Conservation (phyloP, 2,329 filamentous ascomycete species). For the Botrytis elliptica region DNA sequence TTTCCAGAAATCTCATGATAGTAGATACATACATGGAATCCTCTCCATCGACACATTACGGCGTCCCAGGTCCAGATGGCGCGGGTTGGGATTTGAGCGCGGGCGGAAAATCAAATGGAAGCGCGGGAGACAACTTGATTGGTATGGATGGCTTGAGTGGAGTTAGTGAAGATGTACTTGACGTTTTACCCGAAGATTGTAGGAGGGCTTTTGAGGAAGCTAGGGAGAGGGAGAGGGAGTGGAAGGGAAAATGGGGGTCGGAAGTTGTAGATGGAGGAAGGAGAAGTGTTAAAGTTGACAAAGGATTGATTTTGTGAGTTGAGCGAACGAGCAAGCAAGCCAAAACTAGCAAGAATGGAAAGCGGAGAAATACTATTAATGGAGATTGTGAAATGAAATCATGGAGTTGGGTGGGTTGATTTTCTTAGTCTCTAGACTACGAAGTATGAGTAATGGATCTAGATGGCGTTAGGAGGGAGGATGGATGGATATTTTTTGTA, state of each 20-base stretch:
- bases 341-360: background rate
- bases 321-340: background rate
- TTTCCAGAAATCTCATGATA: conserved; percentile 62
- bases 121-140: background rate
- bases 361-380: background rate
- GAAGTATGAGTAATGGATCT: background rate
- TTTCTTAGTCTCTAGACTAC: background rate
- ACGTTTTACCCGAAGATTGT: conserved; percentile 68
- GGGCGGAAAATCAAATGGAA: background rate
- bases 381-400: background rate
- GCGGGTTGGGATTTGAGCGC: conserved; percentile 47
- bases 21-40: conserved; percentile 60
- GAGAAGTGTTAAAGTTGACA: conserved; percentile 58
- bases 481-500: background rate
- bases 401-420: background rate
- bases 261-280: conserved; percentile 60
- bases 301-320: conserved; percentile 43
- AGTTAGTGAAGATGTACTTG: conserved; percentile 63
- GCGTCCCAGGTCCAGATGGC: conserved; percentile 58
- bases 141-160: conserved; percentile 56
- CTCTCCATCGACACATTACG: conserved; percentile 53
- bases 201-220: conserved; percentile 70
- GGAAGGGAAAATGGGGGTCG: conserved; percentile 72
- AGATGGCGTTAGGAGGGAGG: background rate
- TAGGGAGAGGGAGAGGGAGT: conserved; percentile 61